These are phyloP conservation scores for Spergularia azorica DNA, from an alignment of 179 eudicot species.

Conservation along the genomic window DNA sequence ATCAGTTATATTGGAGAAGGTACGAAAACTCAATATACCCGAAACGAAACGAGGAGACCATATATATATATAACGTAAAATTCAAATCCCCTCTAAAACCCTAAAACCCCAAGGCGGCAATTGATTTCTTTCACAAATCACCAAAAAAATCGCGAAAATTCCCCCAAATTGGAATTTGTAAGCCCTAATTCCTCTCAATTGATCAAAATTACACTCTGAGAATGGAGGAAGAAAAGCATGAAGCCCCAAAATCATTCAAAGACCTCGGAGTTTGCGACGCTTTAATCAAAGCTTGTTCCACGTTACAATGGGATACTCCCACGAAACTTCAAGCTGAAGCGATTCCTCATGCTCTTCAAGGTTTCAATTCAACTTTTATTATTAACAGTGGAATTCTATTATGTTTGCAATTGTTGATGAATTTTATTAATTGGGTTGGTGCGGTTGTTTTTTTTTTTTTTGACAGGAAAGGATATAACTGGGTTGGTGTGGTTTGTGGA, in stretches of 20 bases:
- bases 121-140: too few relatives aligned
- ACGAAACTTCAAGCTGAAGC: constrained; percentile 72
- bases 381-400: too few relatives aligned
- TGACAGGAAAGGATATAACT: constrained; percentile 76
- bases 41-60: too few relatives aligned
- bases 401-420: not conserved
- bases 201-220: not conserved
- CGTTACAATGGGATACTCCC: constrained; percentile 67
- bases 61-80: too few relatives aligned
- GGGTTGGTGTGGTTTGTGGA: constrained; percentile 64
- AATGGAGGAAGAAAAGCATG: constrained; percentile 27
- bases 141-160: too few relatives aligned
- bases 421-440: constrained; percentile 1
- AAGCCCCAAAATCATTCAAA: constrained; percentile 52
- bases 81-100: too few relatives aligned
- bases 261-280: constrained; percentile 65
- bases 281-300: constrained; percentile 65
- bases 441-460: not conserved
- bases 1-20: too few relatives aligned
- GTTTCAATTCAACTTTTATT: constrained; percentile 18
- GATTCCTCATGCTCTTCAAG: constrained; percentile 75
- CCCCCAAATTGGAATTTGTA: too few relatives aligned
- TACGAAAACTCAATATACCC: too few relatives aligned
- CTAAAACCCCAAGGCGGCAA: too few relatives aligned
- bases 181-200: too few relatives aligned